These are phyloP conservation scores for Selenicereus undatus DNA, from an alignment of 148 eudicot genomes.

Conservation along the genomic window DNA sequence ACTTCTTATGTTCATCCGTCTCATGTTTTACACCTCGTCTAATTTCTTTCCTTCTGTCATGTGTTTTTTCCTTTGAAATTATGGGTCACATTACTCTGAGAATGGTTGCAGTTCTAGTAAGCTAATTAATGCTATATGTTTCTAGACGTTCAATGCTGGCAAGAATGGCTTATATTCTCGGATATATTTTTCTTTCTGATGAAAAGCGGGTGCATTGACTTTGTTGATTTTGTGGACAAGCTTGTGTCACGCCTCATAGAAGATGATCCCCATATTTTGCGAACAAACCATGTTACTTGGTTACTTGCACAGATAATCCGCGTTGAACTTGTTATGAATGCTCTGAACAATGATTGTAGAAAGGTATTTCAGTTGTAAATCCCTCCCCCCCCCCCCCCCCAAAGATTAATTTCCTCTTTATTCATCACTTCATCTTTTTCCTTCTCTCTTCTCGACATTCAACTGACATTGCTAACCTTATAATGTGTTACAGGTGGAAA, in stretches of 20 bases:
- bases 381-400: background rate
- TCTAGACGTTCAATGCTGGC: slow-evolving; percentile 93
- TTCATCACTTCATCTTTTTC: background rate
- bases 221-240: slow-evolving; percentile 93
- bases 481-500: slow-evolving; percentile 57
- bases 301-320: slow-evolving; percentile 87
- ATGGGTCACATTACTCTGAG: background rate
- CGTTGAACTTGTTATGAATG: slow-evolving; percentile 85
- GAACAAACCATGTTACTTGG: slow-evolving; percentile 96
- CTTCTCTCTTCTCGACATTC: slow-evolving; percentile 10
- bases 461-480: background rate
- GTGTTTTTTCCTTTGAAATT: background rate
- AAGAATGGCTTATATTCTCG: slow-evolving; percentile 91
- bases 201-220: slow-evolving; percentile 93
- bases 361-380: slow-evolving; percentile 51
- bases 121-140: slow-evolving; percentile 17
- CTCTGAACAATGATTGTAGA: slow-evolving; percentile 74
- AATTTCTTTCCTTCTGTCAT: background rate
- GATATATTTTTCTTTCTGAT: slow-evolving; percentile 86
- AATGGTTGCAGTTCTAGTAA: slow-evolving; percentile 5
- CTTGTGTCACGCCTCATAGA: slow-evolving; percentile 74
- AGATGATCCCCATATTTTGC: slow-evolving; percentile 68
- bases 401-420: background rate
- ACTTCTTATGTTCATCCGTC: background rate
- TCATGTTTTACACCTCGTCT: background rate